Base-by-base conservation (phyloP, 495 filamentous ascomycete species). In the Tetracladium marchalianum region DNA sequence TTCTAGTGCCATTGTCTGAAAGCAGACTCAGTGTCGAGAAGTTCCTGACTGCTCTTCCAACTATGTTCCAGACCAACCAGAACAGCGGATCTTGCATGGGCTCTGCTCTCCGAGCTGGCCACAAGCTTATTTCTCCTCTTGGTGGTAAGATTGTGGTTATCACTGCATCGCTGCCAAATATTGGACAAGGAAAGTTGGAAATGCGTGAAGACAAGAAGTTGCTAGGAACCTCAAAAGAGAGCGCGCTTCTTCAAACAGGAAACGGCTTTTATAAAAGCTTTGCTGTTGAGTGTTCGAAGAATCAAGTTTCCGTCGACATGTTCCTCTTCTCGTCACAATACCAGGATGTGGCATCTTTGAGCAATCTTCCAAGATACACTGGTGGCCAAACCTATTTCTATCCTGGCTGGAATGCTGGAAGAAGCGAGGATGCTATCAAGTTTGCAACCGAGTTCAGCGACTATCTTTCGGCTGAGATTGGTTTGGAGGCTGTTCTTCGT, bases 231-330 rank as follows among this genome's bases (percentile, higher is more conserved):
- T 87, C 78, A 60, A 95, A 95, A 64, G 92, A 98, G 59, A 85
- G 76, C 54, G 69, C 70, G 44, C 72, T 98, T 27, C 70, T 98
- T 40, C 90, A 96, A 60, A 97, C 93, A 0, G 85, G 76, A 11
- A 94, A 84, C 67, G 84, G 85, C 52, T 98, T 98, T 64, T 98
- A 98, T 76, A 98, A 98, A 71, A 94, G 87, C 59, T 98, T 98
- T 62, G 92, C 92, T 1, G 93, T 98, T 5, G 92, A 98, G 60
- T 98, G 92, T 63, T 96, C 90, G 37, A 98, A 98, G 67, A 90
- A 90, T 49, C 92, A 98, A 62, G 90, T 98, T 8, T 97, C 90
- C 0, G 86, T 97, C 57, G 92, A 98, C 65, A 98, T 98, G 92
- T 98, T 98, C 70, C 74, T 98, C 38, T 98, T 98, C 72, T 90